A percentile compares a stretch with the other conserved stretches of the same genome.
Evolutionary conservation across 1,139 yeast genomes (phyloP).

Genomic region (Yamadazyma conglobata): DNA sequence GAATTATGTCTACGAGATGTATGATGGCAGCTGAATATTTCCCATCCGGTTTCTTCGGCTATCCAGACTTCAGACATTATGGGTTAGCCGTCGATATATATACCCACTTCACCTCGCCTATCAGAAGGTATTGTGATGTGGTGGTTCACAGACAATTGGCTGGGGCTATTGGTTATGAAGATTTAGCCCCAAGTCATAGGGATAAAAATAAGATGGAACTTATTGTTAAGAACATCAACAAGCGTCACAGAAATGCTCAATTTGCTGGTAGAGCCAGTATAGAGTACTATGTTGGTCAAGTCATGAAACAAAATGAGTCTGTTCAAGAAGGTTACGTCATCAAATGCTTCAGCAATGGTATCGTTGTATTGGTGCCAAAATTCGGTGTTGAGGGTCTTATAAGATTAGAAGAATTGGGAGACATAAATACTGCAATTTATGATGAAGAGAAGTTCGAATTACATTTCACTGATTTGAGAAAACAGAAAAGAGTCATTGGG

Average conservation of each 20-base stretch:
- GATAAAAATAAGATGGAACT: conserved; percentile 89
- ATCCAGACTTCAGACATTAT: conserved; percentile 93
- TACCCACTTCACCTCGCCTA: conserved; percentile 98
- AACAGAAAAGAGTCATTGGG: conserved; percentile 48
- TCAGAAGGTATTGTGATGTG: conserved; percentile 96
- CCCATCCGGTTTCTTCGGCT: conserved; percentile 87
- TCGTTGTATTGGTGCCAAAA: conserved; percentile 93
- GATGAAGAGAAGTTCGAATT: conserved; percentile 78
- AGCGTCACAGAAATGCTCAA: conserved; percentile 95
- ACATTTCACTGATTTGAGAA: conserved; percentile 47
- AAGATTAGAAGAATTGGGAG: conserved; percentile 71
- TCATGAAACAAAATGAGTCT: conserved; percentile 74
- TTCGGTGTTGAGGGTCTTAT: conserved; percentile 96
- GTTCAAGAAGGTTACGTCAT: conserved; percentile 88
- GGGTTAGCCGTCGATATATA: conserved; percentile 97
- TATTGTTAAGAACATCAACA: conserved; percentile 85
- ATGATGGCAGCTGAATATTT: conserved; percentile 99
- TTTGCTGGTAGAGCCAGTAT: conserved; percentile 98
- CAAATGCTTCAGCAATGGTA: conserved; percentile 90
- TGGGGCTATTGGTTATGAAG: conserved; percentile 93
- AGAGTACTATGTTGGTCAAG: conserved; percentile 97
- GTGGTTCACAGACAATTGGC: conserved; percentile 97
- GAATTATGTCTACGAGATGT: conserved; percentile 97
- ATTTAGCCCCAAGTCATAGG: conserved; percentile 75
- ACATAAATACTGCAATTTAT: conserved; percentile 60